These are phyloP conservation scores for Adansonia digitata DNA, from an alignment of 345 rosid genomes.

Conservation along the genomic window DNA sequence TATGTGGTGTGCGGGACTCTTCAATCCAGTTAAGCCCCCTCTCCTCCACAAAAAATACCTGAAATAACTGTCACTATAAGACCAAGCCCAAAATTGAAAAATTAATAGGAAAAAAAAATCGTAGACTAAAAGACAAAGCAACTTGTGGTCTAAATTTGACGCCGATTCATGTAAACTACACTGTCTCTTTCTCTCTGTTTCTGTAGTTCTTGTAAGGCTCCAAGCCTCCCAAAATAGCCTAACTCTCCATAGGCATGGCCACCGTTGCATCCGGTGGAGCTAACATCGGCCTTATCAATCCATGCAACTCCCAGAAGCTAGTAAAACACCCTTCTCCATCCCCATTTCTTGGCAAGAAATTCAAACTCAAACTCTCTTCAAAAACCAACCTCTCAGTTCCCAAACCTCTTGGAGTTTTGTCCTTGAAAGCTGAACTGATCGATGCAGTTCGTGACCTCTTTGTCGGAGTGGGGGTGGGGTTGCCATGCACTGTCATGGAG, in stretches of 20 bases:
- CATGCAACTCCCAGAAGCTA: slow-evolving; percentile 15
- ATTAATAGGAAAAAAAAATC: not conserved
- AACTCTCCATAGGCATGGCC: slow-evolving; percentile 45
- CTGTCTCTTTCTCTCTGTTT: not conserved
- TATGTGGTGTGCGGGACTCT: not conserved
- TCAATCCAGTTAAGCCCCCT: not conserved
- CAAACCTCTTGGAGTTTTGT: slow-evolving; percentile 23
- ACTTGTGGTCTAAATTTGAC: slow-evolving; percentile 11
- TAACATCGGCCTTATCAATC: slow-evolving; percentile 32
- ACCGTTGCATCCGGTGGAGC: slow-evolving; percentile 53
- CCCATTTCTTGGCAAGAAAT: slow-evolving; percentile 64
- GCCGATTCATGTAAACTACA: not conserved
- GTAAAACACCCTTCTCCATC: slow-evolving; percentile 33
- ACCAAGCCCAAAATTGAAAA: not conserved
- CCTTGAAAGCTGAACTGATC: slow-evolving; percentile 46
- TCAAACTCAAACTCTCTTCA: slow-evolving; percentile 28
- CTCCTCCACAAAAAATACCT: slow-evolving; percentile 6
- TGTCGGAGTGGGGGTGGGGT: slow-evolving; percentile 93
- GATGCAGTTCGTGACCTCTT: slow-evolving; percentile 64
- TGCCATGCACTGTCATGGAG: slow-evolving; percentile 97
- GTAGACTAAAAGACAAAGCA: not conserved
- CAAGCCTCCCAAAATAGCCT: not conserved
- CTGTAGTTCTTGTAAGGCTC: not conserved
- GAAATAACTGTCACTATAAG: slow-evolving; percentile 5
- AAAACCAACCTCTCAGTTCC: slow-evolving; percentile 27